Percentiles rank a stretch among this genome's conserved stretches.
Evolutionary conservation across 225 moss, liverwort and hornwort species (phyloP).

Genomic region (Physcomitrellopsis africana): DNA sequence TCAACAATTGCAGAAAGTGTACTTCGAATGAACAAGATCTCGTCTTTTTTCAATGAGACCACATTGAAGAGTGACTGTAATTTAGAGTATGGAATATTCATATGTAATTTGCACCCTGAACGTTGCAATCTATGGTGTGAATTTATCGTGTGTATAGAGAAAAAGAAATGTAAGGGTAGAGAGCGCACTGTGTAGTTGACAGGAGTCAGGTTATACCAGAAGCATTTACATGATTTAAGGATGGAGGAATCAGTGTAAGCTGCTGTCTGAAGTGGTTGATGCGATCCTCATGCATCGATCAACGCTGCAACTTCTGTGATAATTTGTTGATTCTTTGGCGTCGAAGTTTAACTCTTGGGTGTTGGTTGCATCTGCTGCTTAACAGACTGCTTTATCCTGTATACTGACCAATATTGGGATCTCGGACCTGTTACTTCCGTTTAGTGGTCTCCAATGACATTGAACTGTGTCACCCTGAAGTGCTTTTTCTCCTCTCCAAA

Average conservation of each 20-base stretch:
- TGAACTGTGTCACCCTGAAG: too few species aligned
- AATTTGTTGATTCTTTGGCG: neutral
- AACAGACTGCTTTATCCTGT: neutral
- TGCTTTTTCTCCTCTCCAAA: too few species aligned
- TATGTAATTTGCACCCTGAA: slow-evolving; percentile 1
- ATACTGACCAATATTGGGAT: neutral
- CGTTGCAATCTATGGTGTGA: neutral
- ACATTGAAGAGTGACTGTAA: too few species aligned
- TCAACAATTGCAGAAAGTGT: too few species aligned
- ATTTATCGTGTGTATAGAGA: neutral
- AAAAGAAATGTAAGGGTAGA: neutral
- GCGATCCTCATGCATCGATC: slow-evolving; percentile 46
- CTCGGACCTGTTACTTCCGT: neutral
- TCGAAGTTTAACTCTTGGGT: slow-evolving; percentile 9
- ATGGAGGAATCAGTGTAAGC: slow-evolving; percentile 5
- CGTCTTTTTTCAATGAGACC: too few species aligned
- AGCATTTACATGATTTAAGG: neutral
- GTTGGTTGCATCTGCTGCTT: neutral
- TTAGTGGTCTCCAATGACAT: neutral
- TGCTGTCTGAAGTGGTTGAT: slow-evolving; percentile 21
- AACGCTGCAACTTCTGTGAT: neutral
- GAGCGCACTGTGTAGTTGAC: neutral
- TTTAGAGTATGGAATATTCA: neutral
- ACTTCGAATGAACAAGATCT: too few species aligned
- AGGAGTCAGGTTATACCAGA: neutral